Evolutionary conservation across 2,329 filamentous ascomycete species (phyloP).

Genomic region (Cadophora malorum): DNA sequence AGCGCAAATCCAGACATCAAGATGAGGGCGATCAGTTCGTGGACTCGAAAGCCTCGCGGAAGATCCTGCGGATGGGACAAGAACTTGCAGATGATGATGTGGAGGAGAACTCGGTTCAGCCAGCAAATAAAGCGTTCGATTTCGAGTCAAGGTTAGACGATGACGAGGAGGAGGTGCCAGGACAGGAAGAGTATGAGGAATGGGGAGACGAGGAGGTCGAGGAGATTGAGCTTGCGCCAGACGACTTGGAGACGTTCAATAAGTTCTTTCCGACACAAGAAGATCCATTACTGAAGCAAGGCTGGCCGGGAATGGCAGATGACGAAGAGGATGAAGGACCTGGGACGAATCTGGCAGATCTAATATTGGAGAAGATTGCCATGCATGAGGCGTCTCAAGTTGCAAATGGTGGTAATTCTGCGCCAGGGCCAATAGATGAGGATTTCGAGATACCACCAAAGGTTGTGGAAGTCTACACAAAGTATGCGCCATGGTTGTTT

Average conservation of each 20-base stretch:
- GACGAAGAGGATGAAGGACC: constrained; percentile 54
- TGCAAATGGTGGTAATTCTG: constrained; percentile 42
- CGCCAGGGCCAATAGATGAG: constrained; percentile 65
- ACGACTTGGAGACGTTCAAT: constrained; percentile 88
- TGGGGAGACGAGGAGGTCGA: constrained; percentile 81
- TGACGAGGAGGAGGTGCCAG: constrained; percentile 54
- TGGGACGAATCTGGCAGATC: constrained; percentile 83
- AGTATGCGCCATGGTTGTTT: constrained; percentile 57
- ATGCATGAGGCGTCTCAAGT: constrained; percentile 79
- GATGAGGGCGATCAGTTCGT: constrained; percentile 74
- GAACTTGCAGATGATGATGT: constrained; percentile 86
- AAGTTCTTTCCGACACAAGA: constrained; percentile 82
- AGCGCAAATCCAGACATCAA: constrained; percentile 67
- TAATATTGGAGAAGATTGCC: constrained; percentile 94
- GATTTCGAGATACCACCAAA: constrained; percentile 87
- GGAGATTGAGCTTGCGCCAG: constrained; percentile 77
- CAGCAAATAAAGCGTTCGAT: constrained; percentile 71
- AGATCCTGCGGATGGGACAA: constrained; percentile 88
- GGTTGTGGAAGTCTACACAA: constrained; percentile 92
- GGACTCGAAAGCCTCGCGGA: constrained; percentile 85
- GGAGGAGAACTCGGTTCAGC: constrained; percentile 51
- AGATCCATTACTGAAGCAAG: constrained; percentile 42
- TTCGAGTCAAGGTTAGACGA: constrained; percentile 78
- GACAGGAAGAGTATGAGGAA: constrained; percentile 57
- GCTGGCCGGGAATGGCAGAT: constrained; percentile 38